These are phyloP conservation scores for Candida endomychidarum DNA, from an alignment of 805 yeast species.

Conservation along the genomic window DNA sequence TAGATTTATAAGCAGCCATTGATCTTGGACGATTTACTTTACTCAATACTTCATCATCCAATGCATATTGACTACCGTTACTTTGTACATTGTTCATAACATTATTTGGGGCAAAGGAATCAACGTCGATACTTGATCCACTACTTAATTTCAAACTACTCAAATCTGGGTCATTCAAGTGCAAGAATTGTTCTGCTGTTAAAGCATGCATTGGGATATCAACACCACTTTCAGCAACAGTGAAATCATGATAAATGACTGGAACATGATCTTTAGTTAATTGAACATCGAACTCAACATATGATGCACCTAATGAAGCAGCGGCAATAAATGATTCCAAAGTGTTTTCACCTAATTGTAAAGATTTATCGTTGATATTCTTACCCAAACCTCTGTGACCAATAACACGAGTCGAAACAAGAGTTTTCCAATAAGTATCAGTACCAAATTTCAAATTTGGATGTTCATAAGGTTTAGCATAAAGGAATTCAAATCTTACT, in stretches of 20 bases:
- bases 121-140: slow-evolving; percentile 8
- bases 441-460: slow-evolving; percentile 64
- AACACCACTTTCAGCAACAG: slow-evolving; percentile 93
- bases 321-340: slow-evolving; percentile 95
- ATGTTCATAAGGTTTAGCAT: slow-evolving; percentile 72
- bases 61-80: slow-evolving; percentile 21
- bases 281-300: slow-evolving; percentile 96
- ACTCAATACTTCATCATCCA: slow-evolving; percentile 37
- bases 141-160: slow-evolving; percentile 2
- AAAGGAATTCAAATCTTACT: slow-evolving; percentile 70
- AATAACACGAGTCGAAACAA: slow-evolving; percentile 85
- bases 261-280: slow-evolving; percentile 88
- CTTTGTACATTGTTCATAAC: not conserved
- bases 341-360: slow-evolving; percentile 94
- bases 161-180: slow-evolving; percentile 38
- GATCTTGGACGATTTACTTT: slow-evolving; percentile 38
- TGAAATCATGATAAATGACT: slow-evolving; percentile 90
- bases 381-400: slow-evolving; percentile 97
- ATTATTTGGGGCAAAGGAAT: not conserved
- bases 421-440: slow-evolving; percentile 87
- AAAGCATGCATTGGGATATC: slow-evolving; percentile 95
- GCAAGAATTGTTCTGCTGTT: slow-evolving; percentile 84
- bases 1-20: slow-evolving; percentile 38
- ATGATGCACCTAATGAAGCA: slow-evolving; percentile 92
- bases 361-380: slow-evolving; percentile 68